Conservation (phyloP, 371 early-diverging fungal species). For the Apophysomyces elegans region DNA sequence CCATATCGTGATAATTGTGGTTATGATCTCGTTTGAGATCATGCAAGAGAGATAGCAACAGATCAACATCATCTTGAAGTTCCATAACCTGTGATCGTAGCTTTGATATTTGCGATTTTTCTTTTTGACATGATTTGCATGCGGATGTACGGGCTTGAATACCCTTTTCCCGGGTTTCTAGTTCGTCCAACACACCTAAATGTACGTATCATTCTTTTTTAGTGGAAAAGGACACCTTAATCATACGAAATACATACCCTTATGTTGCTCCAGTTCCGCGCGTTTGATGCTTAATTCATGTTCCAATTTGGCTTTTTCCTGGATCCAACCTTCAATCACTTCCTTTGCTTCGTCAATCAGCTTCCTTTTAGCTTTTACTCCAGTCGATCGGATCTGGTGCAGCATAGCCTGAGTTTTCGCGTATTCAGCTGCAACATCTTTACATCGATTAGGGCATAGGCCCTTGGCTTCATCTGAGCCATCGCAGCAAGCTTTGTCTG, state of each 20-base stretch:
- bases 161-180: conserved; percentile 36
- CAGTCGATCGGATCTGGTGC: conserved; percentile 27
- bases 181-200: conserved; percentile 15
- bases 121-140: conserved; percentile 6
- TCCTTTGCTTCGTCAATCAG: conserved; percentile 35
- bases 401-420: conserved; percentile 45
- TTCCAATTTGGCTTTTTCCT: conserved; percentile 39
- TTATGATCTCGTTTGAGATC: conserved; percentile 74
- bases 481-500: conserved; percentile 92
- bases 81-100: conserved; percentile 39
- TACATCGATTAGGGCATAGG: conserved; percentile 78
- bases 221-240: not conserved
- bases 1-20: conserved; percentile 79
- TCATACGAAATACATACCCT: conserved; percentile 27
- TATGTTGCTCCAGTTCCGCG: conserved; percentile 22
- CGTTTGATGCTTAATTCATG: conserved; percentile 39
- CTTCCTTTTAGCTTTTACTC: conserved; percentile 36
- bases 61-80: conserved; percentile 41
- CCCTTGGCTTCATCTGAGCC: conserved; percentile 86
- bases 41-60: conserved; percentile 50
- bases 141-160: conserved; percentile 10
- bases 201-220: not conserved
- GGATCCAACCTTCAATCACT: conserved; percentile 42
- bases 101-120: conserved; percentile 8
- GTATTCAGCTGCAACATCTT: conserved; percentile 55